Evolutionary conservation across 768 basidiomycete genomes (phyloP), one percentile per base, ranked within the genome.

Genomic region (Leccinum subgranulosum): DNA sequence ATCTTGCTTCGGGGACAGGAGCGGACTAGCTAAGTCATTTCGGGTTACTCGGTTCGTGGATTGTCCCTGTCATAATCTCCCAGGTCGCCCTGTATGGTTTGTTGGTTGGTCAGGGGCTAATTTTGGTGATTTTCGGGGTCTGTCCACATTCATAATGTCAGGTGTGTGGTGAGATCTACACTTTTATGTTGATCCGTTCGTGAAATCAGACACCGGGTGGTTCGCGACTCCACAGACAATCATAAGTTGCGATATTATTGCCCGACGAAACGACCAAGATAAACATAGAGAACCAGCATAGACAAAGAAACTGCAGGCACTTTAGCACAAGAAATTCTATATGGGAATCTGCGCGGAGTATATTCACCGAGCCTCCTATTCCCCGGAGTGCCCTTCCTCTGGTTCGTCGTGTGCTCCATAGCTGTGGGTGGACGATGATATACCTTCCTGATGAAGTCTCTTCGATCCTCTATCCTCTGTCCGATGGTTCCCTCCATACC

Each of bases 401-500:
- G 69, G 63, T 49, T 74, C 71, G 46, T 73, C 70, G 39, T 63
- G 63, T 28, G 64, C 70, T 14, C 71, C 61, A 28, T 64, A 71
- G 11, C 58, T 49, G 46, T 64, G 70, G 48, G 63, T 47, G 36
- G 70, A 59, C 61, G 68, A 64, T 47, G 64, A 34, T 34, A 58
- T 46, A 34, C 65, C 72, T 68, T 81, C 80, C 64, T 79, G 78
- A 71, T 83, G 84, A 68, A 83, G 81, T 58, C 84, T 81, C 75
- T 85, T 85, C 53, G 76, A 69, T 47, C 82, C 77, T 76, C 83
- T 80, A 65, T 84, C 82, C 27, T 81, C 80, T 50, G 73, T 64
- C 48, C 74, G 69, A 65, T 77, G 71, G 48, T 66, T 73, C 57
- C 72, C 71, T 25, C 64, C 68, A 59, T 77, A 81, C 56, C 65